Evolutionary conservation across 768 basidiomycete genomes (phyloP), one percentile per base, ranked within the genome.

Genomic region (Amanita muscaria): DNA sequence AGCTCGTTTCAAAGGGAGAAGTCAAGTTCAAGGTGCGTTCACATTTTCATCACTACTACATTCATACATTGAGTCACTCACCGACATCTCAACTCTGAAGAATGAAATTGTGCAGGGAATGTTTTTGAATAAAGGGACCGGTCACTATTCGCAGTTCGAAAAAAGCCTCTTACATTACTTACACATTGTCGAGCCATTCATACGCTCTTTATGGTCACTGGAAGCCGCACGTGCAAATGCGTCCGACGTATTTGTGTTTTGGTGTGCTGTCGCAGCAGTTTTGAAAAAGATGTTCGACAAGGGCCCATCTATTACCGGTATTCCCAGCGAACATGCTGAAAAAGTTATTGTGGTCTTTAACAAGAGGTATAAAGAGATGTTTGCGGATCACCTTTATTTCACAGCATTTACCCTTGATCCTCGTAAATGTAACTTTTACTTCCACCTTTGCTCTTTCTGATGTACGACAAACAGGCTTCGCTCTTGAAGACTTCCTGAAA

Each of bases 201-300:
- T 50, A 22, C 40, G 51, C 0, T 51, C 57, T 5, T 44, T 59
- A 9, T 59, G 58, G 58, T 59, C 57, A n/a, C 42, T 59, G 6
- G 58, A 58, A 46, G 47, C 57, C n/a, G 44, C 55, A 32, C 24
- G 24, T 14, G n/a, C n/a, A n/a, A n/a, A n/a, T n/a, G n/a, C n/a
- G n/a, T n/a, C n/a, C n/a, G n/a, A n/a, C n/a, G n/a, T n/a, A n/a
- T n/a, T n/a, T n/a, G n/a, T n/a, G n/a, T n/a, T n/a, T n/a, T n/a
- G n/a, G n/a, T n/a, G n/a, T n/a, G n/a, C n/a, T n/a, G n/a, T n/a
- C n/a, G n/a, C n/a, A n/a, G n/a, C n/a, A n/a, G n/a, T n/a, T n/a
- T n/a, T n/a, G n/a, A n/a, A n/a, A n/a, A n/a, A n/a, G n/a, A n/a
- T n/a, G n/a, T n/a, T n/a, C n/a, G n/a, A n/a, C n/a, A n/a, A n/a